A percentile compares a stretch with the other conserved stretches of the same genome.
Conservation (phyloP, 1,139 yeast species). For the Lodderomyces parapsilosis region DNA sequence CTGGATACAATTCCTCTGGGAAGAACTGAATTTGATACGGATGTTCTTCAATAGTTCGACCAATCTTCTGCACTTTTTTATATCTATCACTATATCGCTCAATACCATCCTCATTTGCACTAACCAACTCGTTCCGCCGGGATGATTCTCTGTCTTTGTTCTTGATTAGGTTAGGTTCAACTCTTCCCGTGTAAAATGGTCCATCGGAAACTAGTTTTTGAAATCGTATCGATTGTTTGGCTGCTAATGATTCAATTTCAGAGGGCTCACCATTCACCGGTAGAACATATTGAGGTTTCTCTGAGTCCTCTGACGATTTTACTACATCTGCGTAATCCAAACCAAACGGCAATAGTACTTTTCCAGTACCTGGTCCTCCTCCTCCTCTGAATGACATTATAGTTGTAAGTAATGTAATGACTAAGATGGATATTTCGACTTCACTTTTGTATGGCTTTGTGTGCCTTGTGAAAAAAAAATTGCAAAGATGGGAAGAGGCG, state of each 20-base stretch:
- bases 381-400: conserved; percentile 27
- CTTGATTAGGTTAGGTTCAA: conserved; percentile 13
- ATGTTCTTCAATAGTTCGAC: conserved; percentile 77
- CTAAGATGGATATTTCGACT: not conserved
- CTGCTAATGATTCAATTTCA: conserved; percentile 55
- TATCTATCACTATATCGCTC: conserved; percentile 74
- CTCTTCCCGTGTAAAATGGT: conserved; percentile 70
- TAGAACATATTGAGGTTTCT: conserved; percentile 41
- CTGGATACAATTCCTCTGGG: conserved; percentile 76
- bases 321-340: conserved; percentile 61
- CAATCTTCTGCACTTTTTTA: conserved; percentile 70
- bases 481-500: not conserved
- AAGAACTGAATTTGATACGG: conserved; percentile 72
- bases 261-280: conserved; percentile 71
- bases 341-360: conserved; percentile 62
- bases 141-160: conserved; percentile 17
- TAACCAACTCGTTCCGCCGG: conserved; percentile 16
- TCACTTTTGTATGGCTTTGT: not conserved
- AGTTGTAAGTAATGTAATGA: too few species aligned
- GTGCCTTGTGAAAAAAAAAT: not conserved
- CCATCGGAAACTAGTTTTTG: conserved; percentile 64
- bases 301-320: conserved; percentile 29
- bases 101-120: conserved; percentile 50
- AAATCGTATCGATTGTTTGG: conserved; percentile 64
- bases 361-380: conserved; percentile 13